phyloP scores from a whole-genome alignment of 1,284 basidiomycete species.

The Naganishia albida region DNA sequence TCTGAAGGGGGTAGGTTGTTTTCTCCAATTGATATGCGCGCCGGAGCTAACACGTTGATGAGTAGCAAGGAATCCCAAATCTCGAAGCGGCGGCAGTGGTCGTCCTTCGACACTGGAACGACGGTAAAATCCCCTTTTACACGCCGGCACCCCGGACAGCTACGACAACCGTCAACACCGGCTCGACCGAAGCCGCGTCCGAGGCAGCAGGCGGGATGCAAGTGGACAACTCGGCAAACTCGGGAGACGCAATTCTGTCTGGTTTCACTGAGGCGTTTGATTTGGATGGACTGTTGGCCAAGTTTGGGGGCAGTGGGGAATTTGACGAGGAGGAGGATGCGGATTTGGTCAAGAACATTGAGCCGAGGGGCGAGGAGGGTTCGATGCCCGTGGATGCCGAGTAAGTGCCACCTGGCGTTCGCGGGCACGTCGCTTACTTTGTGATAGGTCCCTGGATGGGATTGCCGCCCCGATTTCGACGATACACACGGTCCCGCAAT shows the following conservation, averaged over 20 bases:
- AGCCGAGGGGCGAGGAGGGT: slow-evolving; percentile 1
- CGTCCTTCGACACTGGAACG: slow-evolving; percentile 93
- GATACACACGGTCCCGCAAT: not conserved
- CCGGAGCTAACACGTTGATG: not conserved
- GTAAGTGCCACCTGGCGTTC: slow-evolving; percentile 17
- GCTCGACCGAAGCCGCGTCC: slow-evolving; percentile 28
- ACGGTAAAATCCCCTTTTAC: slow-evolving; percentile 89
- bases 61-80: slow-evolving; percentile 88
- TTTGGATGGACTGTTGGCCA: slow-evolving; percentile 51
- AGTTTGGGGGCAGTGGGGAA: slow-evolving; percentile 46
- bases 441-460: slow-evolving; percentile 8
- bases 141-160: slow-evolving; percentile 69
- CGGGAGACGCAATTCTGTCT: slow-evolving; percentile 51
- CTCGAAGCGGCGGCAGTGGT: slow-evolving; percentile 77
- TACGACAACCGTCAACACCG: slow-evolving; percentile 65
- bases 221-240: slow-evolving; percentile 39
- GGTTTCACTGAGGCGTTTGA: slow-evolving; percentile 52
- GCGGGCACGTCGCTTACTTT: not conserved
- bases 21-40: not conserved
- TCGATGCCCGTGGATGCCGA: slow-evolving; percentile 33
- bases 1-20: slow-evolving; percentile 66
- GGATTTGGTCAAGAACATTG: slow-evolving; percentile 36
- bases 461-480: not conserved
- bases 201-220: slow-evolving; percentile 38
- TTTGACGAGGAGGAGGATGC: slow-evolving; percentile 46